Base-by-base conservation (phyloP, 805 yeast species). In the Schwanniomyces occidentalis region DNA sequence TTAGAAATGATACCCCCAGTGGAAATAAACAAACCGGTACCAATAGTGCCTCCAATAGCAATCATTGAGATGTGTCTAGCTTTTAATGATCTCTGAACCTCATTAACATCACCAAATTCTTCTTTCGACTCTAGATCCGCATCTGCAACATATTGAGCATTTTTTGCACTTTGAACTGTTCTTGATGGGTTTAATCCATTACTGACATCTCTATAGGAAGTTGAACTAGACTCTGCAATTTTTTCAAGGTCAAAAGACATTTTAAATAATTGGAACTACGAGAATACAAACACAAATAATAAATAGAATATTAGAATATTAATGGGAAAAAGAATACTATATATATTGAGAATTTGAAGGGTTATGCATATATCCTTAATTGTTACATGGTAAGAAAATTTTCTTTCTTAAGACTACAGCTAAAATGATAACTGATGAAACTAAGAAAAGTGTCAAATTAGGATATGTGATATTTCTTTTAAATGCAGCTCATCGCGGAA, bases 41-140 rank as follows among this genome's bases (percentile, higher is more conserved):
- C 90, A 42, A 84, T 82, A 21, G 89, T 80, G 42, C 89, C 90
- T 42, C 90, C 91, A 14, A 83, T 66, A 30, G 89, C 87, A 47
- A 83, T 76, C 88, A 83, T 82, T 20, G 83, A 71, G 32, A 83
- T 73, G 48, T 82, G 88, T 50, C 91, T 68, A 13, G 80, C 75
- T 54, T 80, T 79, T 39, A 83, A 61, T 30, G 70, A 73, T 54
- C 89, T 66, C 48, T 75, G 73, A 37, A 78, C 80, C 48, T 75
- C 71, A 2, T 39, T 19, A 20, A 10, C 13, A 8, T 8, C 16
- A 13, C 13, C 4, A 24, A 8, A 12, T 4, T 10, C 38, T 6
- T 34, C 32, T 7, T 19, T 16, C 4, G 26, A 24, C 14, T 30
- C 34, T 22, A 30, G 26, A 9, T 24, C 27, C 6, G 19, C 22